Percentiles rank a stretch among this genome's conserved stretches.
phyloP scores from a whole-genome alignment of 176 grass and related monocot species.

The Avena sativa region DNA sequence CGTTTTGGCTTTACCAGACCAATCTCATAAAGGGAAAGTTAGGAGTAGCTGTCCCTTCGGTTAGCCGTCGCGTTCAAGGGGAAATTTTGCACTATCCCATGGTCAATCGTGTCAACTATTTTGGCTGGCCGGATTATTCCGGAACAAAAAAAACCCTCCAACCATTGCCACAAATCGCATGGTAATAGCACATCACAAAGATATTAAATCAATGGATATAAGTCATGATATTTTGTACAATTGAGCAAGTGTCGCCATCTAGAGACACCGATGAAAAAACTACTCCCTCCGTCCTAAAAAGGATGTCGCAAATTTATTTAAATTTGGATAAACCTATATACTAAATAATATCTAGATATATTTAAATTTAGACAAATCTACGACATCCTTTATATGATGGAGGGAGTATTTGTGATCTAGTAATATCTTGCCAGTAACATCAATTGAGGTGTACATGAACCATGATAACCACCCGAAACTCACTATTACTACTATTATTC shows the following conservation, averaged over 20 bases:
- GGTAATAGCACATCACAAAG: no score
- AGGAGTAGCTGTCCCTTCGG: conserved; percentile 28
- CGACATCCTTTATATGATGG: no score
- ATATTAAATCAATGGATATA: no score
- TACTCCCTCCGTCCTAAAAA: no score
- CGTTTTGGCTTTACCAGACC: conserved; percentile 37
- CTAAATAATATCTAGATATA: no score
- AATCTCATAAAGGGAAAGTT: conserved; percentile 37
- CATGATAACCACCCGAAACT: not conserved
- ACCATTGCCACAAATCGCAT: not conserved
- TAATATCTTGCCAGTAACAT: not conserved
- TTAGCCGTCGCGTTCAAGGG: conserved; percentile 15
- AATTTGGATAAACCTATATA: no score
- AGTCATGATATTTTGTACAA: not conserved
- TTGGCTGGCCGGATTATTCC: not conserved
- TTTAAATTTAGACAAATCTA: no score
- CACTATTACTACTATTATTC: not conserved
- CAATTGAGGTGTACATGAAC: not conserved
- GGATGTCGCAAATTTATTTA: no score
- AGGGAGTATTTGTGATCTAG: no score
- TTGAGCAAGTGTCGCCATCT: not conserved
- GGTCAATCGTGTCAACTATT: conserved; percentile 22
- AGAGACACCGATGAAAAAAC: not conserved
- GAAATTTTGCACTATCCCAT: not conserved
- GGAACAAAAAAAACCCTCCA: not conserved